phyloP scores from a whole-genome alignment of 1,284 basidiomycete species.

The Ustilago vetiveriae region DNA sequence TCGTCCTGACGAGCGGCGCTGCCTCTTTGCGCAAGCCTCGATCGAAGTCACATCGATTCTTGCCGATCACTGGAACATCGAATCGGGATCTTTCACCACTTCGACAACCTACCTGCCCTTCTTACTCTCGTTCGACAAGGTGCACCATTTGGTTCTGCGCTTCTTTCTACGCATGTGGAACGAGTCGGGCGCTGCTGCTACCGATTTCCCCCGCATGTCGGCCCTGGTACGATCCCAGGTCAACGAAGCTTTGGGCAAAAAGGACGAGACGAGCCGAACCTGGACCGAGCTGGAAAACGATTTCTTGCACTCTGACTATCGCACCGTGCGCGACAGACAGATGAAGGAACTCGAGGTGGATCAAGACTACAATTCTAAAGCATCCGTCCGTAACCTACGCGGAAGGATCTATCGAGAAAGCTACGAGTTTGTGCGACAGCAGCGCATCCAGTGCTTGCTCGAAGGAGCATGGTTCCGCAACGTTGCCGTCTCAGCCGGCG shows the following conservation, averaged over 20 bases:
- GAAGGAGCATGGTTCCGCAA: slow-evolving; percentile 93
- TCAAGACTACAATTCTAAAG: slow-evolving; percentile 73
- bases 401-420: slow-evolving; percentile 89
- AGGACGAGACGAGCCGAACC: slow-evolving; percentile 74
- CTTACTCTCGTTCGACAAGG: slow-evolving; percentile 81
- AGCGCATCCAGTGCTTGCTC: slow-evolving; percentile 84
- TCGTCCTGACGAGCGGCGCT: slow-evolving; percentile 78
- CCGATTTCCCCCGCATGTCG: slow-evolving; percentile 78
- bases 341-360: slow-evolving; percentile 92
- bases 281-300: slow-evolving; percentile 88
- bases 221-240: slow-evolving; percentile 85
- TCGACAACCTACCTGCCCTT: slow-evolving; percentile 87
- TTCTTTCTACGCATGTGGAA: slow-evolving; percentile 96
- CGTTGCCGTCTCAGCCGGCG: slow-evolving; percentile 4
- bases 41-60: slow-evolving; percentile 80
- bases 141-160: slow-evolving; percentile 82
- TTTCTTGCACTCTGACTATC: slow-evolving; percentile 86
- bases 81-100: slow-evolving; percentile 74
- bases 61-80: slow-evolving; percentile 58
- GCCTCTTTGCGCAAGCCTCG: slow-evolving; percentile 85
- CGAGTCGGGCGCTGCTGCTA: slow-evolving; percentile 81
- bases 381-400: slow-evolving; percentile 74
- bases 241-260: slow-evolving; percentile 70
- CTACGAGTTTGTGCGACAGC: slow-evolving; percentile 88
- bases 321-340: slow-evolving; percentile 85